These are phyloP conservation scores for Fusarium subglutinans DNA, from an alignment of 2,329 filamentous ascomycete genomes.

Conservation along the genomic window DNA sequence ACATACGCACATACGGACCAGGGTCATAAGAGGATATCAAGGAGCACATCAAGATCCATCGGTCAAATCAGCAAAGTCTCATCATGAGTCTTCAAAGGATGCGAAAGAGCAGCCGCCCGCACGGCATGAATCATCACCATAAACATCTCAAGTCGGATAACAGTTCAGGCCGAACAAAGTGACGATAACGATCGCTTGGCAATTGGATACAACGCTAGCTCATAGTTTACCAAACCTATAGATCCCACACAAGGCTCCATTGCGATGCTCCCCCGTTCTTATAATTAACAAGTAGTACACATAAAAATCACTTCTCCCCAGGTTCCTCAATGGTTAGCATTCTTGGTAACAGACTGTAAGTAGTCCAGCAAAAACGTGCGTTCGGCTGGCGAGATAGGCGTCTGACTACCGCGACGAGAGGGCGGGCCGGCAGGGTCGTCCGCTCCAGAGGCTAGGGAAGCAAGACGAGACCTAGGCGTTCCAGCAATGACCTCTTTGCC, in stretches of 20 bases:
- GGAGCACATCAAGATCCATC: background rate
- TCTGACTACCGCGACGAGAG: constrained; percentile 59
- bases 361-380: constrained; percentile 81
- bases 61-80: background rate
- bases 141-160: background rate
- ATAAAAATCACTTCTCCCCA: constrained; percentile 9
- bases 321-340: constrained; percentile 44
- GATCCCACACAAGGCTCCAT: constrained; percentile 31
- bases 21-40: background rate
- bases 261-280: constrained; percentile 29
- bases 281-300: constrained; percentile 33
- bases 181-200: constrained; percentile 9
- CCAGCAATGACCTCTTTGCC: constrained; percentile 40
- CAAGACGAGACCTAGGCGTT: constrained; percentile 49
- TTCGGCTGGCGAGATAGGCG: constrained; percentile 73
- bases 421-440: constrained; percentile 44
- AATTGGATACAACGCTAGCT: constrained; percentile 8
- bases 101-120: background rate
- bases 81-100: background rate
- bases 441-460: constrained; percentile 55
- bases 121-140: background rate
- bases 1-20: background rate
- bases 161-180: background rate
- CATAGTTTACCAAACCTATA: constrained; percentile 5
- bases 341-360: constrained; percentile 65